These are phyloP conservation scores for Lactarius pseudohatsudake DNA, from an alignment of 768 basidiomycete genomes.

Conservation along the genomic window DNA sequence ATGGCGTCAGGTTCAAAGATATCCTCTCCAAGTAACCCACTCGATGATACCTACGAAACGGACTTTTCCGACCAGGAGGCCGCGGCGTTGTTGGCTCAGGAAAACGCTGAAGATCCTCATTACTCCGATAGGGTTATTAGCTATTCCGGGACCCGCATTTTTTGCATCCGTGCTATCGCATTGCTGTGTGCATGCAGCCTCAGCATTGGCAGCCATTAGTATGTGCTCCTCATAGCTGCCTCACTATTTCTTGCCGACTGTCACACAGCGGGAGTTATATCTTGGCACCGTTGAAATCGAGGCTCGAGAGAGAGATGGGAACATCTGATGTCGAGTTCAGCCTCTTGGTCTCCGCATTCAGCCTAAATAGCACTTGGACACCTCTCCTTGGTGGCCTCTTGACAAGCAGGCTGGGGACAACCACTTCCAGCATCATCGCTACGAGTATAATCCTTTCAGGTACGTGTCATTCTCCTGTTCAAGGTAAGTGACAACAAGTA, in stretches of 20 bases:
- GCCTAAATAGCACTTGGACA: slow-evolving; percentile 74
- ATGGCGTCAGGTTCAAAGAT: background rate
- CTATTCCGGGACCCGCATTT: slow-evolving; percentile 32
- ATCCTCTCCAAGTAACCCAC: background rate
- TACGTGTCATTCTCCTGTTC: slow-evolving; percentile 30
- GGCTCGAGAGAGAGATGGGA: slow-evolving; percentile 64
- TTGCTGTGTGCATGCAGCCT: slow-evolving; percentile 71
- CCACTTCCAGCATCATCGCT: slow-evolving; percentile 67
- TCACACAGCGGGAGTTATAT: slow-evolving; percentile 62
- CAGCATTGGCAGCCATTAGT: slow-evolving; percentile 80
- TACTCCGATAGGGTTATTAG: background rate
- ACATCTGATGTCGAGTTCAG: slow-evolving; percentile 78
- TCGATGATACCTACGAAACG: background rate
- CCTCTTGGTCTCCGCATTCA: slow-evolving; percentile 73
- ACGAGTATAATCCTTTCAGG: slow-evolving; percentile 71
- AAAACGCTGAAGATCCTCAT: background rate
- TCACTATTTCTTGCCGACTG: slow-evolving; percentile 12
- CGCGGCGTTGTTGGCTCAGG: background rate
- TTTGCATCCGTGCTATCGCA: slow-evolving; percentile 57
- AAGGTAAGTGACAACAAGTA: slow-evolving; percentile 18
- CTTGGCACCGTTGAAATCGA: slow-evolving; percentile 75
- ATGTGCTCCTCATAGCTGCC: slow-evolving; percentile 30
- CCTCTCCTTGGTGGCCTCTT: slow-evolving; percentile 76
- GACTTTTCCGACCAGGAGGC: slow-evolving; percentile 6
- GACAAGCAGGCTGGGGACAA: slow-evolving; percentile 69